Conservation (phyloP, 2,329 filamentous ascomycete genomes). For the Ambrosiella beaveri region DNA sequence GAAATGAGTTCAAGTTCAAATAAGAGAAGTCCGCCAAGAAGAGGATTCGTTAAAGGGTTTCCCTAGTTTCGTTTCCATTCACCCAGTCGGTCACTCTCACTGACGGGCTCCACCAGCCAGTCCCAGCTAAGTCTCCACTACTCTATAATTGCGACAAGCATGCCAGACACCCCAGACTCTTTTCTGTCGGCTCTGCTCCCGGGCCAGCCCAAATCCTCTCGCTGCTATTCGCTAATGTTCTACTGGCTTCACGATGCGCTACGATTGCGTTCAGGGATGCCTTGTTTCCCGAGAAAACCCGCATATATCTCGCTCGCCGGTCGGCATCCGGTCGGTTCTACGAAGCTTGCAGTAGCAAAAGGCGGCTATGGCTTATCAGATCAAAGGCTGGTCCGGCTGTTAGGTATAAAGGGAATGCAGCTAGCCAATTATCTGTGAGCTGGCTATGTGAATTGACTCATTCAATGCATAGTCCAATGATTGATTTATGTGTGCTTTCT, state of each 20-base stretch:
- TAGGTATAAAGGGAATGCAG: not conserved
- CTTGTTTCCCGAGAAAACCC: slow-evolving; percentile 9
- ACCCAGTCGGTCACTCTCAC: not conserved
- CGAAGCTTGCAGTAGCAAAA: not conserved
- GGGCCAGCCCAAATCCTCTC: not conserved
- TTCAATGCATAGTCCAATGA: not conserved
- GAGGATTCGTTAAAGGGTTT: not conserved
- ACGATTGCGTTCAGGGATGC: not conserved
- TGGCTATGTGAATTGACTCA: not conserved
- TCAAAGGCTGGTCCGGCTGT: not conserved
- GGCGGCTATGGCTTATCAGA: not conserved
- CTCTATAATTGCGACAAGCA: not conserved
- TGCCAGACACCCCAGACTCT: not conserved
- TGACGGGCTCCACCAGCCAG: not conserved
- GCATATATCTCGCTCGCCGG: slow-evolving; percentile 3
- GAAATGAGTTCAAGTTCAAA: not conserved
- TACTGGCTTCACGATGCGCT: not conserved
- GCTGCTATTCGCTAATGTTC: not conserved
- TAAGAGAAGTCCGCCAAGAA: not conserved
- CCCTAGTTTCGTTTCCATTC: not conserved
- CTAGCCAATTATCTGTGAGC: not conserved
- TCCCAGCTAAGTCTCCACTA: not conserved
- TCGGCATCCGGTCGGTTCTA: slow-evolving; percentile 6
- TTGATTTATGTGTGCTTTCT: not conserved
- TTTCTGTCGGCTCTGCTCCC: not conserved